Conservation (phyloP, 2,329 filamentous ascomycete genomes). For the Venturia pyrina region DNA sequence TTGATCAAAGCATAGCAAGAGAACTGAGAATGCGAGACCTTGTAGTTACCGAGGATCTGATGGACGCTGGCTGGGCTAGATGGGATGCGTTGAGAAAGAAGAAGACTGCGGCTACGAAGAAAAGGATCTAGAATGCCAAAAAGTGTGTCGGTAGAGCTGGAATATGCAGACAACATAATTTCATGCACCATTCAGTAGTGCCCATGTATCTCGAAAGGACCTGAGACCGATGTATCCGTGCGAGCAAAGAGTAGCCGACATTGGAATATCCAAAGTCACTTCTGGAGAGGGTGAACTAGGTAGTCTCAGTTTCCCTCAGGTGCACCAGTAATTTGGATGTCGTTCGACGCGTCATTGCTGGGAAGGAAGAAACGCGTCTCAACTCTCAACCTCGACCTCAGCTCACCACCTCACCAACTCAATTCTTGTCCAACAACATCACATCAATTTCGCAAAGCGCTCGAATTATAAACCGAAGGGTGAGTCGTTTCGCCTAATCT, state of each 20-base stretch:
- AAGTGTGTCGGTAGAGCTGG: background rate
- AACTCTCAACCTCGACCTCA: background rate
- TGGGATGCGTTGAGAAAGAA: constrained; percentile 56
- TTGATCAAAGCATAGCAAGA: constrained; percentile 56
- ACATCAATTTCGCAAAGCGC: background rate
- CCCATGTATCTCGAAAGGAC: background rate
- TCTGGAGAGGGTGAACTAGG: too few relatives aligned
- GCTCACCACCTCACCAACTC: background rate
- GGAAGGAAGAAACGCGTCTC: background rate
- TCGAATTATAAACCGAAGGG: background rate
- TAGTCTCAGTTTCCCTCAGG: too few relatives aligned
- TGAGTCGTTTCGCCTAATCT: background rate
- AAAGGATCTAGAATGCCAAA: constrained; percentile 15
- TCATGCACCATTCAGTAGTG: background rate
- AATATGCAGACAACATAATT: background rate
- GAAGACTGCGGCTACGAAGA: constrained; percentile 25
- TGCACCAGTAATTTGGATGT: background rate
- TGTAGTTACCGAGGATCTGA: constrained; percentile 76
- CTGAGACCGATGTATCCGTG: too few relatives aligned
- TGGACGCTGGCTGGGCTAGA: constrained; percentile 86
- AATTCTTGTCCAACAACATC: background rate
- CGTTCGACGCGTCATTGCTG: background rate
- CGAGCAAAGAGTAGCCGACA: too few relatives aligned
- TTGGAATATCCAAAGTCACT: background rate
- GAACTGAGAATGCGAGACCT: constrained; percentile 71